Percentiles rank a stretch among this genome's conserved stretches.
Conservation (phyloP, 108 stramenopile genomes). For the Fragilariopsis cylindrus region DNA sequence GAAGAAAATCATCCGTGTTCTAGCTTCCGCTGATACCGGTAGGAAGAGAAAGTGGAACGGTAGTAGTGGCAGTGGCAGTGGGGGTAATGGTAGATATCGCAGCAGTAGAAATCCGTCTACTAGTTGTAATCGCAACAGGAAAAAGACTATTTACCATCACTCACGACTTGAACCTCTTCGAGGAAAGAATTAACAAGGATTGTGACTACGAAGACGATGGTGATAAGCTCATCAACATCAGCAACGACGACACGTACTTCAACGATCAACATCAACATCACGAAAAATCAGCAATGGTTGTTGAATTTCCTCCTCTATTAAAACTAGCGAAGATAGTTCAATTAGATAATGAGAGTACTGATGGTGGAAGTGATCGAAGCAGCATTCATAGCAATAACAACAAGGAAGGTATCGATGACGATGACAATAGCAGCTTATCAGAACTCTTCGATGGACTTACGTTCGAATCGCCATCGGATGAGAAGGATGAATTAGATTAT, state of each 20-base stretch:
- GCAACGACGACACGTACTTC: neutral
- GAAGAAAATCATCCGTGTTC: neutral
- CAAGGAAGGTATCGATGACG: neutral
- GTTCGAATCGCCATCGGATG: neutral
- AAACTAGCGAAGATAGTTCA: too few species aligned
- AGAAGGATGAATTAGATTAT: neutral
- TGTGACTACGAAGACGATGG: neutral
- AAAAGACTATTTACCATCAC: constrained; percentile 2
- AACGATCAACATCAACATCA: neutral
- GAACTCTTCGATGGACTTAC: constrained; percentile 7
- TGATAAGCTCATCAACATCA: neutral
- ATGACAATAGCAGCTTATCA: constrained; percentile 8
- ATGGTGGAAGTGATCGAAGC: neutral
- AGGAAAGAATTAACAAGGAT: neutral
- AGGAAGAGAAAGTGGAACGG: neutral
- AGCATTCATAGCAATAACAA: neutral
- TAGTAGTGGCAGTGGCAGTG: neutral
- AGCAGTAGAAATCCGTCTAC: neutral
- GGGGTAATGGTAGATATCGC: neutral
- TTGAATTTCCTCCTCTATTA: too few species aligned
- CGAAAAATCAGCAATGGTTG: too few species aligned
- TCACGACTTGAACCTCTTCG: neutral
- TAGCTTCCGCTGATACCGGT: neutral
- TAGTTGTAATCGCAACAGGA: neutral
- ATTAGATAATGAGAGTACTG: neutral